Evolutionary conservation across 345 rosid species (phyloP).

Genomic region (Salix arbutifolia): DNA sequence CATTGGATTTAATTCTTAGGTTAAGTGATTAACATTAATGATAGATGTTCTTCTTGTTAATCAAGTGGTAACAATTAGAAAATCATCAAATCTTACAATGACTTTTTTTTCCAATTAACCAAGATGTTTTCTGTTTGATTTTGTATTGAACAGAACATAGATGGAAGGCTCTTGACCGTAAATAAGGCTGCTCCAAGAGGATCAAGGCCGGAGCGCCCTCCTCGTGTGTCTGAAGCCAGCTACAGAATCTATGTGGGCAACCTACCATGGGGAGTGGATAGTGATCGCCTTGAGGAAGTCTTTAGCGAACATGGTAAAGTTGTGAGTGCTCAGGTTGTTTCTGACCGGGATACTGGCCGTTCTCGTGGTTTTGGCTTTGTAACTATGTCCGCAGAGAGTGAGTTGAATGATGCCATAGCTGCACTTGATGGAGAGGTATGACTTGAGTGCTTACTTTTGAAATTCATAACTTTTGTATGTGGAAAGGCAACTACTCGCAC

Average conservation of each 20-base stretch:
- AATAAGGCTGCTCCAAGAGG: slow-evolving; percentile 89
- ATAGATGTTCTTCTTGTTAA: background rate
- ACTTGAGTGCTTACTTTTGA: background rate
- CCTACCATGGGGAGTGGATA: slow-evolving; percentile 81
- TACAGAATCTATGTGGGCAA: slow-evolving; percentile 75
- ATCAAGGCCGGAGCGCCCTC: slow-evolving; percentile 56
- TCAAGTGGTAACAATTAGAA: background rate
- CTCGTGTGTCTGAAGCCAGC: slow-evolving; percentile 48
- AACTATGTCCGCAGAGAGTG: slow-evolving; percentile 64
- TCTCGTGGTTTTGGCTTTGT: slow-evolving; percentile 98
- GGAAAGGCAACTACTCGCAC: background rate
- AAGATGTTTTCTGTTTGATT: slow-evolving; percentile 2
- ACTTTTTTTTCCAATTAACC: background rate
- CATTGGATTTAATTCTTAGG: background rate
- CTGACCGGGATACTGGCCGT: slow-evolving; percentile 83
- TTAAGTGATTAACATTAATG: background rate
- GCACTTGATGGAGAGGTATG: slow-evolving; percentile 93
- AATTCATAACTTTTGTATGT: background rate
- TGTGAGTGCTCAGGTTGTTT: slow-evolving; percentile 67
- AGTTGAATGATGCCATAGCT: slow-evolving; percentile 81
- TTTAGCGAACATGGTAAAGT: slow-evolving; percentile 93
- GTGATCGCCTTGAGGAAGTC: slow-evolving; percentile 66
- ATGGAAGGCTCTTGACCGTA: slow-evolving; percentile 73
- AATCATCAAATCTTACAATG: background rate
- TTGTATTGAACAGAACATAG: slow-evolving; percentile 47